Base-by-base conservation (phyloP, 1,284 basidiomycete genomes). In the Rhizoctonia solani region DNA sequence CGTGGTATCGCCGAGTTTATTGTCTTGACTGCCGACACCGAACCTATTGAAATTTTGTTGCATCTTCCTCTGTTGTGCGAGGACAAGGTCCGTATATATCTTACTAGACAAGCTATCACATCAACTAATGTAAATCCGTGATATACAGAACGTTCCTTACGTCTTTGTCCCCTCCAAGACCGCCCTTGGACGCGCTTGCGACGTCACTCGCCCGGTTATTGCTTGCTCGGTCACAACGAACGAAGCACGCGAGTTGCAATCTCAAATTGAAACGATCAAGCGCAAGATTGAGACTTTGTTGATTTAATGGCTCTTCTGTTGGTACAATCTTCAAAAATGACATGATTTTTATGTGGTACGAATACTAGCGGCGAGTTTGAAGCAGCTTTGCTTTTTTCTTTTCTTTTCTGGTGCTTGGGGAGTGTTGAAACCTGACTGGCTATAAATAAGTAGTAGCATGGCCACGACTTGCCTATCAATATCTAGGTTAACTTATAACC, bases 1-100 rank as follows among this genome's bases (percentile, higher is more conserved):
- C 92, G 97, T 76, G 96, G 97, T 81, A 95, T 98, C 74, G 92
- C 95, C 74, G 97, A 99, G 81, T 93, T 99, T 81, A 96, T 99
- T 80, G 87, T 99, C 75, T 84, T 99, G 80, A 97, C 97, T 68
- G 97, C 95, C 70, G 94, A 97, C 75, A 96, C 96, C 52, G 95
- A 99, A 79, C 96, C 96, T 58, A 86, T 99, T 75, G 96, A 99
- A 79, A 99, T 99, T 77, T 82, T 99, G 55, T 87, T 99, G 72
- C 97, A 99, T 80, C 87, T 99, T 29, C 97, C 97, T 49, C 83
- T 99, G 65, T 84, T 99, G 47, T 99, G 97, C 77, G 97, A 99
- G 80, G 97, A 99, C 83, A 99, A 99, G 85, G 91, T 88, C 63
- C 8, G 79, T 70, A 39, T 66, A 55, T 52, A 14, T 50, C 21